phyloP scores from a whole-genome alignment of 768 basidiomycete genomes.

The Suillus plorans region DNA sequence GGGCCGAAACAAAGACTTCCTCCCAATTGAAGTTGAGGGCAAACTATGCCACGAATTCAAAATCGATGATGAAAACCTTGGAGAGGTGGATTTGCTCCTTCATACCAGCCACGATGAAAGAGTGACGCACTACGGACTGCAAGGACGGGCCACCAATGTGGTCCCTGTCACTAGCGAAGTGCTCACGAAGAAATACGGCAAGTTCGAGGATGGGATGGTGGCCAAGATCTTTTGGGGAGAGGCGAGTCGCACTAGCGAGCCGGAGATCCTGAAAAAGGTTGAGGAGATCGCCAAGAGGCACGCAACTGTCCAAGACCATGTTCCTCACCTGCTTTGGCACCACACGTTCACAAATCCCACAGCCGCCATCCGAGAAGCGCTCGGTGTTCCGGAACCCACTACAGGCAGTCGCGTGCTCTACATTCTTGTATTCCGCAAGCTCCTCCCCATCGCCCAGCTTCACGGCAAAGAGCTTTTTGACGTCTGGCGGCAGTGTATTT shows the following conservation, averaged over 20 bases:
- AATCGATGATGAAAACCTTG: neutral
- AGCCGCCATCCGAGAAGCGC: neutral
- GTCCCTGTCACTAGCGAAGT: neutral
- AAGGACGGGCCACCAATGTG: constrained; percentile 2
- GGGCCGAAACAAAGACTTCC: neutral
- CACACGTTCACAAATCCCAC: neutral
- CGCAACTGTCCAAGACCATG: neutral
- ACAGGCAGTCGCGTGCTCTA: neutral
- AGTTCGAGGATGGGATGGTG: neutral
- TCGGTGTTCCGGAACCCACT: neutral
- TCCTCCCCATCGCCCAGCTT: neutral
- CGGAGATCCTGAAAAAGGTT: neutral
- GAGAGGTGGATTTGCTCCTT: neutral
- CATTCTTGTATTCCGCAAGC: neutral
- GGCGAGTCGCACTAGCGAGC: neutral
- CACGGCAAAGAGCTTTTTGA: neutral
- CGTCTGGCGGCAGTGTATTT: neutral
- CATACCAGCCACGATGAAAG: neutral
- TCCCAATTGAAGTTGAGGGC: neutral
- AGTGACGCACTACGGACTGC: neutral
- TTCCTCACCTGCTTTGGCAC: neutral
- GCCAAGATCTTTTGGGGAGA: neutral
- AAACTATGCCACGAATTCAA: neutral
- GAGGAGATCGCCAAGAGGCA: neutral
- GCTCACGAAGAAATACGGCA: neutral